Percentiles rank a stretch among this genome's conserved stretches.
phyloP scores from a whole-genome alignment of 2,329 filamentous ascomycete genomes.

The Xylariomycetidae sp. region DNA sequence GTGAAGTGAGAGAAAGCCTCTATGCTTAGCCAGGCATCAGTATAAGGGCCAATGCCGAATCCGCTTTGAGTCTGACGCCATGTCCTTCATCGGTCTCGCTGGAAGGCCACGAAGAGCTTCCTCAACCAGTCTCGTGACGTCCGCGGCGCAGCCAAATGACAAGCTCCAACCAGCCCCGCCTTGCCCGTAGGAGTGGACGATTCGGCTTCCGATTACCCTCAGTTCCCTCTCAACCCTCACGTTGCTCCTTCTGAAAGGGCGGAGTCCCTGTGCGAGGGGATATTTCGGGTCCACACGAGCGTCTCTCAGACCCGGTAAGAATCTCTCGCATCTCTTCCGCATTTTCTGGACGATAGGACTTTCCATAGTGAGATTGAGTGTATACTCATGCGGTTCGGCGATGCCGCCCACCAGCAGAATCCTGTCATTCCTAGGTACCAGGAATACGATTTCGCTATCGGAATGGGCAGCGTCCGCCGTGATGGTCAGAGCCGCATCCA shows the following conservation, averaged over 20 bases:
- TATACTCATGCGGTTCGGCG: conserved; percentile 30
- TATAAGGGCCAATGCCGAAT: no score
- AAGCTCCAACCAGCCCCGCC: conserved; percentile 40
- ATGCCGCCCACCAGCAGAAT: conserved; percentile 37
- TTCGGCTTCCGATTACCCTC: conserved; percentile 26
- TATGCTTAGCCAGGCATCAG: no score
- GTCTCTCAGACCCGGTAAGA: conserved; percentile 35
- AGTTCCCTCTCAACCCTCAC: conserved; percentile 40
- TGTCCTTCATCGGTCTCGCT: conserved; percentile 25
- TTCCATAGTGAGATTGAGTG: conserved; percentile 33
- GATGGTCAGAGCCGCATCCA: conserved; percentile 35
- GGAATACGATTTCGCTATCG: conserved; percentile 36
- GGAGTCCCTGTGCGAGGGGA: conserved; percentile 37
- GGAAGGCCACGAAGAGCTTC: conserved; percentile 26
- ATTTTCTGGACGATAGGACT: conserved; percentile 35
- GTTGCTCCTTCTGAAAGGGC: conserved; percentile 35
- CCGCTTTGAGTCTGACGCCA: no score
- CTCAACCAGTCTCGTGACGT: conserved; percentile 30
- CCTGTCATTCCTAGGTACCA: conserved; percentile 40
- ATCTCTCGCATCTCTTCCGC: conserved; percentile 37
- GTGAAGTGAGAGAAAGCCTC: no score
- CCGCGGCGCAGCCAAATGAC: conserved; percentile 34
- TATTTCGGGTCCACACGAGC: conserved; percentile 35
- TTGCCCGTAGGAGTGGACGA: conserved; percentile 41
- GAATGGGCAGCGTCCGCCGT: conserved; percentile 32